Percentiles rank a stretch among this genome's conserved stretches.
Conservation (phyloP, 768 basidiomycete genomes). For the Panus rudis region DNA sequence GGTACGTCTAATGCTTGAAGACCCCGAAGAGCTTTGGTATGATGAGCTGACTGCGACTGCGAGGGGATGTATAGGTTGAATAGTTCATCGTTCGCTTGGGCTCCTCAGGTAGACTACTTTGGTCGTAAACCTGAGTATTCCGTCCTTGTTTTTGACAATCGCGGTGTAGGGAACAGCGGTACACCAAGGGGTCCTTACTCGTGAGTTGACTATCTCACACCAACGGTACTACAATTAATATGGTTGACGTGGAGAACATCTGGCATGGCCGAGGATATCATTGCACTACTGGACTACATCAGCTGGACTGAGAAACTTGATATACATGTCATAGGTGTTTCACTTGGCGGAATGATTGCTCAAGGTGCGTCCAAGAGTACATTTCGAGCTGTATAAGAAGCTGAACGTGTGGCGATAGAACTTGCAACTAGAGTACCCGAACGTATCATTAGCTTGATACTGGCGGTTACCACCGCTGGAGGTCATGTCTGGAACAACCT, state of each 20-base stretch:
- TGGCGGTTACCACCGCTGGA: conserved; percentile 68
- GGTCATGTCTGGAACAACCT: conserved; percentile 50
- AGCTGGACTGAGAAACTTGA: conserved; percentile 60
- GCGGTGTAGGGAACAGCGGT: conserved; percentile 73
- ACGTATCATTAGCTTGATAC: conserved; percentile 57
- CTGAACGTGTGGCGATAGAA: conserved; percentile 35
- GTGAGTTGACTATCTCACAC: conserved; percentile 34
- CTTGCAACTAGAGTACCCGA: conserved; percentile 59
- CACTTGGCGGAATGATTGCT: conserved; percentile 81
- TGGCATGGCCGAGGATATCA: conserved; percentile 71
- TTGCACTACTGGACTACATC: conserved; percentile 60
- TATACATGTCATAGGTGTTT: conserved; percentile 67
- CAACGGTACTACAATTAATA: not conserved
- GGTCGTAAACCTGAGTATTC: conserved; percentile 45
- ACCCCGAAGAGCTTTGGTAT: not conserved
- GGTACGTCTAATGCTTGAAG: conserved; percentile 26
- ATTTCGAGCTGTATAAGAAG: not conserved
- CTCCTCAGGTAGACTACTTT: conserved; percentile 59
- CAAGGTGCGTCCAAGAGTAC: conserved; percentile 41
- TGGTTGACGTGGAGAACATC: conserved; percentile 46
- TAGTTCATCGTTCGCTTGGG: conserved; percentile 57
- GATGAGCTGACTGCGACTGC: not conserved
- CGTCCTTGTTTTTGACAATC: conserved; percentile 74
- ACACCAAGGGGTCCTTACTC: conserved; percentile 71
- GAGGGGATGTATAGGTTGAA: conserved; percentile 54